Evolutionary conservation across 2,329 filamentous ascomycete genomes (phyloP), one percentile per base, ranked within the genome.

Genomic region (Aspergillus neoniger): DNA sequence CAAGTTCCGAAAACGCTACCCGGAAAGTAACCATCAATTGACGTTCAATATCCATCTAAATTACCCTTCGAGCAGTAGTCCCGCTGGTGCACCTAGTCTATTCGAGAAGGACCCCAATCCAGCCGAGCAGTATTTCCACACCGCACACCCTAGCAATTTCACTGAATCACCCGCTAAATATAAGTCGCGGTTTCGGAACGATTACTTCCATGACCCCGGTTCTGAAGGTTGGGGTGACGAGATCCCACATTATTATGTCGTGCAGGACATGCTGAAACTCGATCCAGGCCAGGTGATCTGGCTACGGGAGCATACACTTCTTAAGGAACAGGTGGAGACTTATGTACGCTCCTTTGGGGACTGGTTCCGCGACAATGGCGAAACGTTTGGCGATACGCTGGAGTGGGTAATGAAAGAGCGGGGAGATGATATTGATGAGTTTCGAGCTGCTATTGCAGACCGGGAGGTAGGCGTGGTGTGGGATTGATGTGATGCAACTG

Each of bases 201-300:
- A 82, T 47, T 70, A 80, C 2, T 77, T 76, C 63, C 81, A 84
- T 60, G 82, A 86, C 30, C 76, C 83, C 3, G 83, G 83, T 7
- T 76, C 78, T n/a, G 84, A 87, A 71, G 86, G 86, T 23, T 88
- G 86, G 86, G 86, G 86, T 30, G 85, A 88, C 65, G 85, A 87
- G 58, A 84, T 87, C 53, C 78, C 80, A 14, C 85, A 88, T 63
- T 88, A 88, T 70, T 88, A 88, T 65, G 78, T 88, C 5, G 81
- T 88, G 4, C 84, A 88, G 65, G 85, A 88, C 63, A 86, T 87
- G 81, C 76, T 88, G 73, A 88, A 88, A 72, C 76, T 88, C 39
- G 82, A 87, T 60, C 86, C 86, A 0, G 82, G 81, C 41, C 85
- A 88, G 70, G 77, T 88, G 8, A 67, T 88, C 63, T 84, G 81